Evolutionary conservation across 2,329 filamentous ascomycete species (phyloP).

Genomic region (Colletotrichum eremochloae): DNA sequence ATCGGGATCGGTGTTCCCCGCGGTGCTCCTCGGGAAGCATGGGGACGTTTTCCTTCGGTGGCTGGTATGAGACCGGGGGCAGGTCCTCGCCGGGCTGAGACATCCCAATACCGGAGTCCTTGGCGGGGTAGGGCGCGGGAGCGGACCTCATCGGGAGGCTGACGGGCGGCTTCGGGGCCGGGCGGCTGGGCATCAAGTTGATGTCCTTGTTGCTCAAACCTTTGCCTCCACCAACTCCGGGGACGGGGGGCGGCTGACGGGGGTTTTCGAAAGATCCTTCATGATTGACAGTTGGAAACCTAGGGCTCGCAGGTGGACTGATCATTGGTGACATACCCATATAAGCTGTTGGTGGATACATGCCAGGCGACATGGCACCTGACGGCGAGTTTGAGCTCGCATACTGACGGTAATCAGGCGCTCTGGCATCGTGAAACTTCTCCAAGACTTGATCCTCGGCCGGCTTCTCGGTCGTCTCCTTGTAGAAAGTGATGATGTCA

Average conservation of each 20-base stretch:
- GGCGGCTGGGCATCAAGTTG: conserved; percentile 81
- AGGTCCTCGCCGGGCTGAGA: conserved; percentile 70
- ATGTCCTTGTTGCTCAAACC: conserved; percentile 64
- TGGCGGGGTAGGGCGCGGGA: conserved; percentile 68
- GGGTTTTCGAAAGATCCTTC: conserved; percentile 98
- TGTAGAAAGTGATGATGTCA: conserved; percentile 96
- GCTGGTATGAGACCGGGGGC: conserved; percentile 58
- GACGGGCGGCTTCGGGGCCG: conserved; percentile 88
- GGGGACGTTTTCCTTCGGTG: conserved; percentile 67
- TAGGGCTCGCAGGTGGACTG: conserved; percentile 85
- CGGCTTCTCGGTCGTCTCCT: conserved; percentile 86
- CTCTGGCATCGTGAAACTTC: conserved; percentile 91
- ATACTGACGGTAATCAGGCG: conserved; percentile 64
- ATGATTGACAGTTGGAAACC: conserved; percentile 86
- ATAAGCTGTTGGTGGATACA: conserved; percentile 68
- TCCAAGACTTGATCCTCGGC: conserved; percentile 92
- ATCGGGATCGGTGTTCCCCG: conserved; percentile 69
- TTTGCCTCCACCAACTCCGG: conserved; percentile 65
- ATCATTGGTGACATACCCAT: conserved; percentile 73
- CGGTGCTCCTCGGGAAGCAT: conserved; percentile 73
- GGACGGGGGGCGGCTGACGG: conserved; percentile 90
- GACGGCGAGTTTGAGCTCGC: conserved; percentile 53
- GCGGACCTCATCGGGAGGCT: conserved; percentile 69
- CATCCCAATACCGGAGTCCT: conserved; percentile 74
- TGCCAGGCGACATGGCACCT: conserved; percentile 64